Evolutionary conservation across 2,329 filamentous ascomycete genomes (phyloP).

Genomic region (Penicillium sp.): DNA sequence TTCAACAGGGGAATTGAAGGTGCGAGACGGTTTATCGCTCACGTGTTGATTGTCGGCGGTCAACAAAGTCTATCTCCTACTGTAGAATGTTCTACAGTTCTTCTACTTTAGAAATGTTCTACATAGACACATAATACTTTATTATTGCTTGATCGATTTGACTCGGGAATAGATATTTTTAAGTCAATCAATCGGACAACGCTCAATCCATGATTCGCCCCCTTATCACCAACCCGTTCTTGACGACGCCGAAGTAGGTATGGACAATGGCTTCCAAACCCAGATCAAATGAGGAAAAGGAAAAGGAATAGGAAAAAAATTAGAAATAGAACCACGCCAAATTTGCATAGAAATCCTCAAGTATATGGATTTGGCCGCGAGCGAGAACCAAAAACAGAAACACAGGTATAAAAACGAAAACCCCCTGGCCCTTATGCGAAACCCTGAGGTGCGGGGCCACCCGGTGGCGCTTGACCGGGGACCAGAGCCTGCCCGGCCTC

Average conservation of each 20-base stretch:
- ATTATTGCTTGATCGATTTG: neutral
- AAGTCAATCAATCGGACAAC: neutral
- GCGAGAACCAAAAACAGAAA: conserved; percentile 20
- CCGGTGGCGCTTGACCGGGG: conserved; percentile 23
- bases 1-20: conserved; percentile 22
- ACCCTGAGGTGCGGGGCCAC: conserved; percentile 15
- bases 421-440: conserved; percentile 19
- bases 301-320: conserved; percentile 15
- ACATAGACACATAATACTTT: neutral
- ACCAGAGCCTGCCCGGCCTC: conserved; percentile 34
- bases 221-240: conserved; percentile 20
- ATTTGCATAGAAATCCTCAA: conserved; percentile 17
- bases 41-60: conserved; percentile 25
- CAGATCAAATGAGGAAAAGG: neutral
- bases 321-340: conserved; percentile 16
- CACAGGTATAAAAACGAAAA: conserved; percentile 13
- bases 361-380: conserved; percentile 22
- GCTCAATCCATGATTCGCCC: conserved; percentile 3
- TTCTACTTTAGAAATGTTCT: neutral
- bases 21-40: conserved; percentile 19
- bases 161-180: neutral
- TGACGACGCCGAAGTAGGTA: conserved; percentile 28
- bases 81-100: neutral
- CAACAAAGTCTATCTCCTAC: neutral
- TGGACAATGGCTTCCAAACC: conserved; percentile 24